Percentiles rank a stretch among this genome's conserved stretches.
Evolutionary conservation across 257 asterid species (phyloP).

Genomic region (Nicotiana knightiana): DNA sequence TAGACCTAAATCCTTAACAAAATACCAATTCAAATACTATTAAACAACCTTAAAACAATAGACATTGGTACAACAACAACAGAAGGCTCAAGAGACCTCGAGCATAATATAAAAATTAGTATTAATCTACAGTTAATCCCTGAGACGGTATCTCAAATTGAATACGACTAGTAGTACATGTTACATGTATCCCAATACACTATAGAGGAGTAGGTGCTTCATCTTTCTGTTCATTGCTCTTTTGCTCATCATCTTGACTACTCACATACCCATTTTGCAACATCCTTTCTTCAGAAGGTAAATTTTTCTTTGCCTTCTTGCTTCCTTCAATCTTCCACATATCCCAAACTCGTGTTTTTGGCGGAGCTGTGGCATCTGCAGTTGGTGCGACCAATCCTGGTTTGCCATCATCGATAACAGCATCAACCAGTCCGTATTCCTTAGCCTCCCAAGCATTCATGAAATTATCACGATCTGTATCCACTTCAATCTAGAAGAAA

Average conservation of each 20-base stretch:
- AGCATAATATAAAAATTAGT: background rate
- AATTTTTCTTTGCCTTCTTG: conserved; percentile 46
- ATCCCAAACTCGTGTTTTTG: conserved; percentile 62
- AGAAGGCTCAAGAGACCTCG: background rate
- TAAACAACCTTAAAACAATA: background rate
- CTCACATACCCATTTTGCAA: conserved; percentile 32
- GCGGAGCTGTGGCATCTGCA: conserved; percentile 62
- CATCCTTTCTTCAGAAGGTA: conserved; percentile 66
- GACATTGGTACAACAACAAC: conserved; percentile 1
- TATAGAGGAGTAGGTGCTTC: conserved; percentile 40
- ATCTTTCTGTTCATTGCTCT: conserved; percentile 38
- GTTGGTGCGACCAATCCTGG: conserved; percentile 89
- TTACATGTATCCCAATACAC: background rate
- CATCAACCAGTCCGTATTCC: conserved; percentile 87
- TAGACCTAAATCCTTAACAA: background rate
- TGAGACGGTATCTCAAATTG: background rate
- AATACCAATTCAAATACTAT: background rate
- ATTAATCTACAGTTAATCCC: background rate
- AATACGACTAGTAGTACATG: background rate
- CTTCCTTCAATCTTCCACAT: conserved; percentile 63
- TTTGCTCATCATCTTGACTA: conserved; percentile 29
- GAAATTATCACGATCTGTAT: conserved; percentile 78
- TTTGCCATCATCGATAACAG: conserved; percentile 84
- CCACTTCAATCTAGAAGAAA: conserved; percentile 49
- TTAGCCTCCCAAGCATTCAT: conserved; percentile 96